Conservation (phyloP, 2,329 filamentous ascomycete species). For the Neonectria magnoliae region DNA sequence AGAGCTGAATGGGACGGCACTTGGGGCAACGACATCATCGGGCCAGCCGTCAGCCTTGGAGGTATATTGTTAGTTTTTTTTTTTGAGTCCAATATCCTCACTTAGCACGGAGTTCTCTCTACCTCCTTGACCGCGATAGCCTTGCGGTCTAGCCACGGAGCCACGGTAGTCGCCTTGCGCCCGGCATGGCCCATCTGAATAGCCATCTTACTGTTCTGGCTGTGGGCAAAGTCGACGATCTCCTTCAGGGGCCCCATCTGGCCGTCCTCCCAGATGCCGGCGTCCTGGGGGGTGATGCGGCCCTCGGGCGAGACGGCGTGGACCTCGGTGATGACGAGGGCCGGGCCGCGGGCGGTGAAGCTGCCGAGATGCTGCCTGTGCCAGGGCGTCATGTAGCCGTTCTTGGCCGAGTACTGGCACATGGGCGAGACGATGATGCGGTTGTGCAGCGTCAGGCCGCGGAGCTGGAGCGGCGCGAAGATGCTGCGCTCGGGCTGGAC, state of each 20-base stretch:
- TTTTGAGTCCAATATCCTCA: too few relatives aligned
- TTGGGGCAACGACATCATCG: slow-evolving; percentile 37
- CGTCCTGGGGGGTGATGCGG: slow-evolving; percentile 76
- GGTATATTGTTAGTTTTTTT: neutral
- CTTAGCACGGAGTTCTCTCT: neutral
- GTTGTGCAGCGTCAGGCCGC: slow-evolving; percentile 56
- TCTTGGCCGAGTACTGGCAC: slow-evolving; percentile 56
- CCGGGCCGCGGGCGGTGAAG: slow-evolving; percentile 56
- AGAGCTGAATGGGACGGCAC: slow-evolving; percentile 33
- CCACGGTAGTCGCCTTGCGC: slow-evolving; percentile 58
- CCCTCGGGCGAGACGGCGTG: slow-evolving; percentile 73
- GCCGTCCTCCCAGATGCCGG: slow-evolving; percentile 75
- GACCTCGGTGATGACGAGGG: slow-evolving; percentile 73
- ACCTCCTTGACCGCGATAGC: slow-evolving; percentile 38
- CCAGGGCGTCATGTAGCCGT: slow-evolving; percentile 55
- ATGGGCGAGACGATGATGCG: slow-evolving; percentile 59
- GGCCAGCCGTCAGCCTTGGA: slow-evolving; percentile 39
- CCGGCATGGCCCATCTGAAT: slow-evolving; percentile 78
- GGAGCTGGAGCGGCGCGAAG: slow-evolving; percentile 57
- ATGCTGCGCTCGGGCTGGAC: slow-evolving; percentile 42
- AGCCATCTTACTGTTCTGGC: slow-evolving; percentile 71
- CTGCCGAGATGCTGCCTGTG: slow-evolving; percentile 54
- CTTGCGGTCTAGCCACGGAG: slow-evolving; percentile 40
- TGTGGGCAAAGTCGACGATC: slow-evolving; percentile 70
- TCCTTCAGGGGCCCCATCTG: slow-evolving; percentile 70